Evolutionary conservation across 371 early-diverging fungal genomes (phyloP), one percentile per base, ranked within the genome.

Genomic region (Syncephalis fuscata): DNA sequence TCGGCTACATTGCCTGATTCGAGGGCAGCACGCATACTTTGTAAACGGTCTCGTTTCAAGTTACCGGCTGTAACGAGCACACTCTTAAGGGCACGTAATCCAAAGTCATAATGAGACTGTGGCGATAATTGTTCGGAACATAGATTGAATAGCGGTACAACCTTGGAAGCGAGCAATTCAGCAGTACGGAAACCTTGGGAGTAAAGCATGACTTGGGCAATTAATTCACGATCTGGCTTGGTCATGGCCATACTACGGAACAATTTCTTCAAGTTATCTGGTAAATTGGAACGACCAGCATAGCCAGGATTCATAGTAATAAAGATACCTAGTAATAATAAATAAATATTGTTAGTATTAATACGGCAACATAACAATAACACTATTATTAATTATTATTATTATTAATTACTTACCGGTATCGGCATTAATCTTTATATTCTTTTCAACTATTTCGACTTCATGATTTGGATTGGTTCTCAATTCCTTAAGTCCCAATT

Each of bases 221-320:
- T 98, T 38, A 94, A 67, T 53, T 90, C 89, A 25, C 92, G 75
- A 59, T 98, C 97, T 20, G 99, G 99, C 53, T 88, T 87, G 14
- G 95, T 94, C 98, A 99, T 98, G 26, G 93, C 94, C 51, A 98
- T 85, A 60, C 86, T 86, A 40, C 98, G 77, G 82, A 98, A 98
- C 47, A 99, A 73, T 64, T 92, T 93, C 73, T 91, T 95, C 65
- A 99, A 71, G 55, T 96, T 97, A 61, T 95, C 97, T 1, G 99
- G 99, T 49, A 99, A 68, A 56, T 94, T 90, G 52, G 92, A 92
- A 39, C 99, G 84, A 16, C 98, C 99, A 27, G 93, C 92, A 68
- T 99, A 99, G 19, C 96, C 98, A 38, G 99, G 95, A 65, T 99
- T 99, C 97, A 99, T 96, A 32, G 99, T 99, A 55, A 99, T 93